Percentiles rank a stretch among this genome's conserved stretches.
Conservation (phyloP, 1,284 basidiomycete genomes). For the Testicularia cyperi region DNA sequence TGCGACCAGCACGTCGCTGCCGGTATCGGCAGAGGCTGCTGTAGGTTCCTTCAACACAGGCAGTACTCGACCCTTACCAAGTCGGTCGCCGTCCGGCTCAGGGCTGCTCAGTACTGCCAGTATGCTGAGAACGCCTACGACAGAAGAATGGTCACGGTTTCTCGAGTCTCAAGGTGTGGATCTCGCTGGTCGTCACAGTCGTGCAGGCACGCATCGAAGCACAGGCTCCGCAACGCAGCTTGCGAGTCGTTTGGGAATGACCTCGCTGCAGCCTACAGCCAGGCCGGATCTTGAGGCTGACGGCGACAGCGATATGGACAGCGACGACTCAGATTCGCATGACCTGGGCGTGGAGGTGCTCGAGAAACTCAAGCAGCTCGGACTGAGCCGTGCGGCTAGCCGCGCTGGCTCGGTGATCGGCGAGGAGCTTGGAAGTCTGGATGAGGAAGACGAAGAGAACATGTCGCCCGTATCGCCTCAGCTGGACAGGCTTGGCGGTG, state of each 20-base stretch:
- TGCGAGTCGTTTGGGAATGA: conserved; percentile 7
- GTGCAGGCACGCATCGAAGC: conserved; percentile 19
- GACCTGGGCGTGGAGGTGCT: conserved; percentile 28
- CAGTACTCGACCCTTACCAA: conserved; percentile 2
- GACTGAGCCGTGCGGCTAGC: conserved; percentile 35
- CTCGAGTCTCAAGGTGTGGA: conserved; percentile 48
- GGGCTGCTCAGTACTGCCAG: conserved; percentile 11
- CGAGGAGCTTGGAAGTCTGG: conserved; percentile 31
- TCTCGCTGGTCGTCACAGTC: conserved; percentile 17
- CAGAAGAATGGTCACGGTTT: conserved; percentile 53
- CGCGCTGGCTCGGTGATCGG: conserved; percentile 39
- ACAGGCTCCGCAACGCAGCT: conserved; percentile 30
- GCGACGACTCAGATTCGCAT: conserved; percentile 36
- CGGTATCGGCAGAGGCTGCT: conserved; percentile 7
- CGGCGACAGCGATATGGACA: conserved; percentile 24
- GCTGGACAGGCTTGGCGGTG: conserved; percentile 6
- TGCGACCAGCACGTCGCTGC: not conserved
- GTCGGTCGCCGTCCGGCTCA: conserved; percentile 21
- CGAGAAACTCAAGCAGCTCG: conserved; percentile 37
- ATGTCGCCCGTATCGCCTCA: conserved; percentile 32
- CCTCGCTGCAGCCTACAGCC: conserved; percentile 6
- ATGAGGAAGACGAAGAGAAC: conserved; percentile 42
- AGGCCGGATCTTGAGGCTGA: conserved; percentile 10
- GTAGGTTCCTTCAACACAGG: conserved; percentile 1
- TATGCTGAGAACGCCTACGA: conserved; percentile 49